Percentiles rank a stretch among this genome's conserved stretches.
phyloP scores from a whole-genome alignment of 2,329 filamentous ascomycete genomes.

The Ploettnerulaceae sp. region DNA sequence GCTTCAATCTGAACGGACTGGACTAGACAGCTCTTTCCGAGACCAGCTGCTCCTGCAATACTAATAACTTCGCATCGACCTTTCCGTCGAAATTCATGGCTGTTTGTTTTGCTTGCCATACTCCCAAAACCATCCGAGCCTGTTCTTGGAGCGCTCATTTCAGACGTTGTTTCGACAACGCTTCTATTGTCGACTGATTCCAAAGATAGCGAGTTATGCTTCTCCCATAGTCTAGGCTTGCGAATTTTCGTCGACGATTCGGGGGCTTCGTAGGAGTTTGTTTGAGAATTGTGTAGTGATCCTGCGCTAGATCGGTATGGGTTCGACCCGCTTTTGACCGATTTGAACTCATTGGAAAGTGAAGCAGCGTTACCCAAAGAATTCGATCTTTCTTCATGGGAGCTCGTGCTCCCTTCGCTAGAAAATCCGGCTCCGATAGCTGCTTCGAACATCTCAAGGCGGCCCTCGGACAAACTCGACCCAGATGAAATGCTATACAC shows the following conservation, averaged over 20 bases:
- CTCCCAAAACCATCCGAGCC: conserved; percentile 31
- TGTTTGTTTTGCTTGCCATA: conserved; percentile 26
- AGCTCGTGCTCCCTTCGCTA: conserved; percentile 54
- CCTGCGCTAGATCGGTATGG: conserved; percentile 18
- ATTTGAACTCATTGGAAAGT: conserved; percentile 12
- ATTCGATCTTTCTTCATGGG: conserved; percentile 42
- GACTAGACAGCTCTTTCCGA: conserved; percentile 62
- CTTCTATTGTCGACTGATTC: conserved; percentile 19
- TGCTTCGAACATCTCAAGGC: conserved; percentile 29
- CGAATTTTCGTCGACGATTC: conserved; percentile 15
- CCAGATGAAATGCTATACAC: conserved; percentile 47
- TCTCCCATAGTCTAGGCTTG: conserved; percentile 28
- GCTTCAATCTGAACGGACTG: conserved; percentile 59
- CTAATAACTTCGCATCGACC: conserved; percentile 61
- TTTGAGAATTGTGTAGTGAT: conserved; percentile 23
- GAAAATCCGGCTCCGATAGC: conserved; percentile 43
- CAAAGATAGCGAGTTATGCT: conserved; percentile 23
- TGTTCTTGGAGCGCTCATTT: conserved; percentile 11
- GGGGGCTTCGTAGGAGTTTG: conserved; percentile 23
- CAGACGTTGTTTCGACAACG: conserved; percentile 20
- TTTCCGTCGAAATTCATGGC: conserved; percentile 51
- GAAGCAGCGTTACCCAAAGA: conserved; percentile 15
- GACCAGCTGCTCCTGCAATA: conserved; percentile 55
- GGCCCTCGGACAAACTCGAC: conserved; percentile 46
- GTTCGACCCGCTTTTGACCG: conserved; percentile 14